Evolutionary conservation across 768 basidiomycete species (phyloP).

Genomic region (Stropharia rugosoannulata): DNA sequence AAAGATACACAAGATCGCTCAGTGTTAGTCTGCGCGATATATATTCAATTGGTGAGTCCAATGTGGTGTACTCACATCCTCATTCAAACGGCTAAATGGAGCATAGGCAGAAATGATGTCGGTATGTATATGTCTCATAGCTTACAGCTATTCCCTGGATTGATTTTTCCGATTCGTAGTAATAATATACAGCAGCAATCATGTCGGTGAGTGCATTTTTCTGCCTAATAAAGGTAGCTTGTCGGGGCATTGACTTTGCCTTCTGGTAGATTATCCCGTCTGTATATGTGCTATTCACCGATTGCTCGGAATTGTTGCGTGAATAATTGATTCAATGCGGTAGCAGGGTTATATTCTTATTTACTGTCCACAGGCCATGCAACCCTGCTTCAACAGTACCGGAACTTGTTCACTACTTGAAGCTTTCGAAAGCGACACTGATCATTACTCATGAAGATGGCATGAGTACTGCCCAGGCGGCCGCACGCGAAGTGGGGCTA

Average conservation of each 20-base stretch:
- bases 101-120: background rate
- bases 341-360: background rate
- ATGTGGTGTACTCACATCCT: background rate
- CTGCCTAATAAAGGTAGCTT: background rate
- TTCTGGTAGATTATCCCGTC: constrained; percentile 5
- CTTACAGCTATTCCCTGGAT: background rate
- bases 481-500: background rate
- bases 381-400: constrained; percentile 3
- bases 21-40: constrained; percentile 2
- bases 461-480: background rate
- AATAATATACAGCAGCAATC: constrained; percentile 8
- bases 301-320: constrained; percentile 10
- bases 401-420: constrained; percentile 3
- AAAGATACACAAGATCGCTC: background rate
- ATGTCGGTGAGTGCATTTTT: background rate
- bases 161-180: background rate
- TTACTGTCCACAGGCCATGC: background rate
- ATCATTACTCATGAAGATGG: constrained; percentile 5
- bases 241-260: background rate
- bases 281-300: constrained; percentile 9
- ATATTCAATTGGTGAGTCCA: background rate
- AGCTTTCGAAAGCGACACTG: constrained; percentile 6
- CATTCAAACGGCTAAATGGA: background rate
- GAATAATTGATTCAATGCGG: background rate
- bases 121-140: background rate